A percentile compares a stretch with the other conserved stretches of the same genome.
phyloP scores from a whole-genome alignment of 208 protist species.

The Leishmania major region DNA sequence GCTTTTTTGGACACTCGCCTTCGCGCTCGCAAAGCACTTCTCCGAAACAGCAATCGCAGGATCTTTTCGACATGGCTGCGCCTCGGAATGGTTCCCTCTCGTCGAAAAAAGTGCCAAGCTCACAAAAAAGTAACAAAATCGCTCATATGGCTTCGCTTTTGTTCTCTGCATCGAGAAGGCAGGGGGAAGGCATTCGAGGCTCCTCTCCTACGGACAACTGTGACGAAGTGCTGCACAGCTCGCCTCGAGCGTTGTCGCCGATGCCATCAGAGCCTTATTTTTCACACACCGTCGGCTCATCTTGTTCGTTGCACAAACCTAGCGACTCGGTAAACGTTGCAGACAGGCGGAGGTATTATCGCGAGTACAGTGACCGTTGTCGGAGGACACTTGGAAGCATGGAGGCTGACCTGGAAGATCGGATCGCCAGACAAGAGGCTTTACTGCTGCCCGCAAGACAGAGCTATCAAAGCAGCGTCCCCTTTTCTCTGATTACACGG shows the following conservation, averaged over 20 bases:
- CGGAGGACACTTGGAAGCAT: background rate
- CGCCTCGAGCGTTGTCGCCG: background rate
- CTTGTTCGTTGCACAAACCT: background rate
- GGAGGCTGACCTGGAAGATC: slow-evolving; percentile 8
- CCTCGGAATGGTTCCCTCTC: background rate
- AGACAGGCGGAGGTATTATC: background rate
- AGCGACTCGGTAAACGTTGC: slow-evolving; percentile 4
- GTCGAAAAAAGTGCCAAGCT: background rate
- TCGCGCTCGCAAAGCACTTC: slow-evolving; percentile 23
- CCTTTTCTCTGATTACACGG: background rate
- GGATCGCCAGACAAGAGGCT: slow-evolving; percentile 1
- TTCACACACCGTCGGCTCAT: background rate
- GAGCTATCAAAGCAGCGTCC: background rate
- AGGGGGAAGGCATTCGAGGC: background rate
- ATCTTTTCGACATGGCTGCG: background rate
- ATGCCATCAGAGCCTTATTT: background rate
- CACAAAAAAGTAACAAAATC: background rate
- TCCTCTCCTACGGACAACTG: background rate
- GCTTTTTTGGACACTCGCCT: slow-evolving; percentile 1
- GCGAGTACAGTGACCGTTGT: background rate
- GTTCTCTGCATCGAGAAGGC: background rate
- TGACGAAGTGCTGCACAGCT: background rate
- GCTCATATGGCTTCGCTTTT: background rate
- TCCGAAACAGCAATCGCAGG: background rate
- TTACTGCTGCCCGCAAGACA: background rate